A percentile compares a stretch with the other conserved stretches of the same genome.
Conservation (phyloP, 208 protist genomes). For the Leishmania gerbilli region DNA sequence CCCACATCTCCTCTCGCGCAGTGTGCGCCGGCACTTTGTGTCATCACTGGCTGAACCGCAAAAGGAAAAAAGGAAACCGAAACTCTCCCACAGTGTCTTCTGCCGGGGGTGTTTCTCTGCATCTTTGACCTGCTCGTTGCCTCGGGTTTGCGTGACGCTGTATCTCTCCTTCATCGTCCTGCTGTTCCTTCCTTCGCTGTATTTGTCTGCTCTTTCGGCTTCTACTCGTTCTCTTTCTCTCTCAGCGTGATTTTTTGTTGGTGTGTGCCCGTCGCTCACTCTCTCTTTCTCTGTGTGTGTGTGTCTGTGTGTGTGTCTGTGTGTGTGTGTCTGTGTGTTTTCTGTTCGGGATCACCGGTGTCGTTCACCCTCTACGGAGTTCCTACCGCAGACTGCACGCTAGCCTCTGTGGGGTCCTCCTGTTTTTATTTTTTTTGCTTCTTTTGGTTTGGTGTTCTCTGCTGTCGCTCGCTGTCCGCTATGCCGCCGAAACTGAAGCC, state of each 20-base stretch:
- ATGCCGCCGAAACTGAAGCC: slow-evolving; percentile 81
- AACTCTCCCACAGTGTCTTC: background rate
- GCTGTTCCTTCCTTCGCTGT: background rate
- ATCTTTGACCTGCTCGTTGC: background rate
- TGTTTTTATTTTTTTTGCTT: slow-evolving; percentile 15
- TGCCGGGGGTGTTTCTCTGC: background rate
- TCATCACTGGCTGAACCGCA: background rate
- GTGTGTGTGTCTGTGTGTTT: background rate
- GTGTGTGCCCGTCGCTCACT: background rate
- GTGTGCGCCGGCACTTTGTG: background rate
- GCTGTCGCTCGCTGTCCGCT: background rate
- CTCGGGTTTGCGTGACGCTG: background rate
- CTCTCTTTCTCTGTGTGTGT: background rate
- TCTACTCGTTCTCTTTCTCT: background rate
- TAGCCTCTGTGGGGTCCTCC: background rate
- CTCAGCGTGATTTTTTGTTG: background rate
- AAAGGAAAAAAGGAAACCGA: background rate
- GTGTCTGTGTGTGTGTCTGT: background rate
- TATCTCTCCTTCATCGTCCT: background rate
- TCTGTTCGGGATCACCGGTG: background rate
- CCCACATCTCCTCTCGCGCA: background rate
- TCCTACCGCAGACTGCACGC: background rate
- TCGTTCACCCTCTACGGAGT: background rate
- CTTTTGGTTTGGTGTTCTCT: slow-evolving; percentile 9
- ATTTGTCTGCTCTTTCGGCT: background rate